Percentiles rank a stretch among this genome's conserved stretches.
These are phyloP conservation scores for Candida coquimbonensis DNA, from an alignment of 805 yeast species.

Conservation along the genomic window DNA sequence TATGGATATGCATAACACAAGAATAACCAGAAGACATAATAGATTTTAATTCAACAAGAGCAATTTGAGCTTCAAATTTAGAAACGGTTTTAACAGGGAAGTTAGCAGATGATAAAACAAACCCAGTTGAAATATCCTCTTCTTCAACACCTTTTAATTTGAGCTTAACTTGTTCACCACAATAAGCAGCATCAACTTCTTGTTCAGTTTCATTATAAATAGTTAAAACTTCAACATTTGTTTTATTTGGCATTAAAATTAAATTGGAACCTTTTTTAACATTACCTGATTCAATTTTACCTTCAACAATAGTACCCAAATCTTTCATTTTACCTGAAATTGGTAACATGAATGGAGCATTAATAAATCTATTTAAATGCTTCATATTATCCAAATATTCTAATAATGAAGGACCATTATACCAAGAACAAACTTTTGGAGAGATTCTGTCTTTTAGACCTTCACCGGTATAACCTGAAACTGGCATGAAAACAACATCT, in stretches of 20 bases:
- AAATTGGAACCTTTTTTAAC: slow-evolving; percentile 71
- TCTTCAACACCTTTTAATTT: slow-evolving; percentile 94
- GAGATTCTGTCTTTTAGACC: slow-evolving; percentile 85
- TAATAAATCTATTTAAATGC: slow-evolving; percentile 75
- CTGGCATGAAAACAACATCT: slow-evolving; percentile 91
- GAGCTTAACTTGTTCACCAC: slow-evolving; percentile 96
- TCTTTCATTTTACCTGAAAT: slow-evolving; percentile 92
- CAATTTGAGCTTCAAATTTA: slow-evolving; percentile 90
- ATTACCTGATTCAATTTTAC: slow-evolving; percentile 95
- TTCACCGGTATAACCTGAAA: slow-evolving; percentile 96
- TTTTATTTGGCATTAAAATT: slow-evolving; percentile 88
- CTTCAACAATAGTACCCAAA: slow-evolving; percentile 95
- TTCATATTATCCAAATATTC: slow-evolving; percentile 84
- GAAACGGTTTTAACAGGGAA: slow-evolving; percentile 90
- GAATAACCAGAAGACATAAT: slow-evolving; percentile 93
- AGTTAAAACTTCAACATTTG: slow-evolving; percentile 73
- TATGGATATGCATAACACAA: slow-evolving; percentile 98
- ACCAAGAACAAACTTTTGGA: slow-evolving; percentile 80
- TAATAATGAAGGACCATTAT: slow-evolving; percentile 83
- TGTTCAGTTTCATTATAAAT: slow-evolving; percentile 93
- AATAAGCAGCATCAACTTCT: slow-evolving; percentile 81
- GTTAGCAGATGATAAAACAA: slow-evolving; percentile 78
- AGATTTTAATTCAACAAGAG: slow-evolving; percentile 92
- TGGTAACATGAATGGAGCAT: slow-evolving; percentile 97
- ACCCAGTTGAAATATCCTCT: slow-evolving; percentile 90